Base-by-base conservation (phyloP, 257 asterid species). In the Parsonsia alboflavescens region DNA sequence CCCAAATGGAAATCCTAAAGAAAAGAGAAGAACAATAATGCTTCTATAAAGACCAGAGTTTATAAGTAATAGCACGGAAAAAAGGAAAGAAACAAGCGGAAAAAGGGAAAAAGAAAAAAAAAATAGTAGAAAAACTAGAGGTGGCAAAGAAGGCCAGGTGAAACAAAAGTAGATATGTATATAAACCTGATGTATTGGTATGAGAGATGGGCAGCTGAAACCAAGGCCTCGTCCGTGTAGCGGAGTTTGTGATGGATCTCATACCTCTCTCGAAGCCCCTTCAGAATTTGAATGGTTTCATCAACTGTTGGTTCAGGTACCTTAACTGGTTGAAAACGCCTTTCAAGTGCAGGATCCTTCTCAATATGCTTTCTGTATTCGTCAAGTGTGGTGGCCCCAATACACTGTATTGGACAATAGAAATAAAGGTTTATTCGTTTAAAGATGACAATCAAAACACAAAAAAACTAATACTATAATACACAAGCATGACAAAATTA, bases 201-300 rank as follows among this genome's bases (percentile, higher is more conserved):
- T 28, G 98, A 88, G 57, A 94, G 87, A 79, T 87, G 96, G 5
- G 93, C 95, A 53, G 99, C 98, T 67, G 98, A 87, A 75, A 85
- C 91, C 83, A 94, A 73, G 6, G 99, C 86, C 57, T 89, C 98
- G 24, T 94, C 99, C 13, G 99, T 89, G 85, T 94, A 94, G 44
- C 96, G 98, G 59, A 92, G 96, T 82, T 92, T 92, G 93, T 94
- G 99, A 85, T 94, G 99, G 36, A 94, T 88, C 84, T 94, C 99
- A 70, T 94, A 94, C 33, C 97, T 90, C 76, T 90, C 97, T 22
- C 97, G 77, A 71, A 94, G 92, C 48, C 99, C 99, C 84, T 80
- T 90, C 77, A 94, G 80, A 82, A 94, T 94, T 84, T 84, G 97
- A 87, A 94, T 90, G 66, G 97, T 86, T 76, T 94, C 99, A 73